phyloP scores from a whole-genome alignment of 768 basidiomycete genomes.

The Fistulinella prunicolor region DNA sequence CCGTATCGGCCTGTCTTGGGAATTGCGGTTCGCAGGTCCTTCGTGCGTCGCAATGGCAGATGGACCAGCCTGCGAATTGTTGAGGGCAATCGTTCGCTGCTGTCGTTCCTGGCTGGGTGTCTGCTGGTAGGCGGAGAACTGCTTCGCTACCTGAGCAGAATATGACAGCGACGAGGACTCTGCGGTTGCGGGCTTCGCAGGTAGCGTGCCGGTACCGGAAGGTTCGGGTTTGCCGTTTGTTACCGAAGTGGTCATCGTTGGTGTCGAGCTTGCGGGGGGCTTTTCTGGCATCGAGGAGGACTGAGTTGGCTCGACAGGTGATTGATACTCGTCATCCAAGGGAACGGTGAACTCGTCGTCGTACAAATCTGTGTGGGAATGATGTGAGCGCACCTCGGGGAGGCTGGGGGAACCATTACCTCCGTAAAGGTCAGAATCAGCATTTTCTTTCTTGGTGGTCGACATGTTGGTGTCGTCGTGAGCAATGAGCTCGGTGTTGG shows the following conservation, averaged over 20 bases:
- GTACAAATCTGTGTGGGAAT: slow-evolving; percentile 45
- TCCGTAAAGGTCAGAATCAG: slow-evolving; percentile 46
- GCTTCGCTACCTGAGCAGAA: slow-evolving; percentile 63
- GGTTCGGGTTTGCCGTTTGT: slow-evolving; percentile 24
- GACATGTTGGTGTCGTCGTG: slow-evolving; percentile 25
- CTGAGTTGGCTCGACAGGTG: slow-evolving; percentile 25
- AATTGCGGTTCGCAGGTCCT: slow-evolving; percentile 30
- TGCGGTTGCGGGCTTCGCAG: slow-evolving; percentile 25
- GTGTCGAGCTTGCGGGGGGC: slow-evolving; percentile 12
- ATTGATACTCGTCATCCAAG: slow-evolving; percentile 31
- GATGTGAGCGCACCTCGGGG: slow-evolving; percentile 2
- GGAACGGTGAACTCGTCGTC: slow-evolving; percentile 41
- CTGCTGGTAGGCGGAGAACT: slow-evolving; percentile 62
- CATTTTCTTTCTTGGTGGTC: slow-evolving; percentile 25
- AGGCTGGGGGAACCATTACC: slow-evolving; percentile 32
- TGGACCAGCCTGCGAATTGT: slow-evolving; percentile 25
- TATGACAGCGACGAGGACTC: slow-evolving; percentile 44
- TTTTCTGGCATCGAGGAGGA: slow-evolving; percentile 20
- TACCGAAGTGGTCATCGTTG: slow-evolving; percentile 13
- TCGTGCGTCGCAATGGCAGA: slow-evolving; percentile 38
- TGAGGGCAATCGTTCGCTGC: slow-evolving; percentile 33
- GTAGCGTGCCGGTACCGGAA: slow-evolving; percentile 22
- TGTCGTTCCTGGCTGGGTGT: slow-evolving; percentile 64
- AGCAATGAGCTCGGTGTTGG: too few relatives aligned
- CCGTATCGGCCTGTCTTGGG: slow-evolving; percentile 53